phyloP scores from a whole-genome alignment of 805 yeast genomes.

The Saccharomycopsis sp. region DNA sequence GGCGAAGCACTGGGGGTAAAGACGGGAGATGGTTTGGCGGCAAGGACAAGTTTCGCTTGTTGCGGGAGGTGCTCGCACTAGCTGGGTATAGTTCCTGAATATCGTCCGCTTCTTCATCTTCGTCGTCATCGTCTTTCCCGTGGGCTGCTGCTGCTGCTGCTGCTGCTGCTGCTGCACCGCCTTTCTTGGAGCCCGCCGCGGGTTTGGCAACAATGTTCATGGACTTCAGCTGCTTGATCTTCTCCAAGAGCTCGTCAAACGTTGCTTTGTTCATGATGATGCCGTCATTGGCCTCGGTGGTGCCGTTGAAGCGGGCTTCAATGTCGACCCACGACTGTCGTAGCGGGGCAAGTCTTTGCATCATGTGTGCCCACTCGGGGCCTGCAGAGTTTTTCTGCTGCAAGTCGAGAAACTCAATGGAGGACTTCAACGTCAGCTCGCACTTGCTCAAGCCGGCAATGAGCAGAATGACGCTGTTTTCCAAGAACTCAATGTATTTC shows the following conservation, averaged over 20 bases:
- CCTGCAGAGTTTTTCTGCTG: not conserved
- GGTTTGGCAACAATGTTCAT: no score
- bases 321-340: not conserved
- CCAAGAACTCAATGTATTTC: slow-evolving; percentile 79
- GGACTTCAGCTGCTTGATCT: slow-evolving; percentile 15
- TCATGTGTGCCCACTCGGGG: not conserved
- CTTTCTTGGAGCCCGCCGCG: not conserved
- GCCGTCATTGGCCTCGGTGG: not conserved
- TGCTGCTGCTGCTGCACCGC: not conserved
- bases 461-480: slow-evolving; percentile 28
- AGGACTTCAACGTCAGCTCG: not conserved
- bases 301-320: not conserved
- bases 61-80: not conserved
- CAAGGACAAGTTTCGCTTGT: not conserved
- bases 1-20: not conserved
- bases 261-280: slow-evolving; percentile 8
- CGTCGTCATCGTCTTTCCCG: not conserved
- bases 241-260: slow-evolving; percentile 10
- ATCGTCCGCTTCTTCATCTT: no score
- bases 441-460: slow-evolving; percentile 3
- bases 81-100: not conserved
- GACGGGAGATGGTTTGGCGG: not conserved
- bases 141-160: no score
- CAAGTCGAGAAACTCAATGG: no score
- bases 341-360: not conserved